Conservation (phyloP, 2,329 filamentous ascomycete species). For the Harringtonia aguacate region DNA sequence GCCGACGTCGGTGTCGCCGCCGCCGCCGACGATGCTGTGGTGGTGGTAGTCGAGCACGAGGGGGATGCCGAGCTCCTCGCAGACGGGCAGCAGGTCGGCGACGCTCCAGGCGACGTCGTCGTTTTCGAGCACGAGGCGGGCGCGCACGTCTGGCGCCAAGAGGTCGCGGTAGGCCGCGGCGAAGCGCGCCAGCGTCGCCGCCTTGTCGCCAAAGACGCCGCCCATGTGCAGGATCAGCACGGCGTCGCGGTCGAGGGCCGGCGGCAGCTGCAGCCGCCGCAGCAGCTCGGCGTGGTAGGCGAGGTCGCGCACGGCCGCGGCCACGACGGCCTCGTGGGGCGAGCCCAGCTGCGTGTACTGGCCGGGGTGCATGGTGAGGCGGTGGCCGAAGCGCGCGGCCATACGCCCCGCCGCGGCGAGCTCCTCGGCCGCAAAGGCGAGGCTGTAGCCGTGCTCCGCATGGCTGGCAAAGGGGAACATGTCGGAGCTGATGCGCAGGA, state of each 20-base stretch:
- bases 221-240: conserved; percentile 95
- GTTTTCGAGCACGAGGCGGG: conserved; percentile 80
- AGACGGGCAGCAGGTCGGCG: conserved; percentile 80
- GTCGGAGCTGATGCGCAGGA: conserved; percentile 84
- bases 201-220: conserved; percentile 80
- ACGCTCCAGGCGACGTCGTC: conserved; percentile 92
- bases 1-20: not conserved
- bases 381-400: conserved; percentile 67
- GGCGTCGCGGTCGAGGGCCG: conserved; percentile 72
- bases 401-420: conserved; percentile 68
- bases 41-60: conserved; percentile 90
- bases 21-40: conserved; percentile 86
- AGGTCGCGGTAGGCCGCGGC: conserved; percentile 60
- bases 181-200: conserved; percentile 67
- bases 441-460: conserved; percentile 71
- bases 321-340: conserved; percentile 65
- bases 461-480: conserved; percentile 98
- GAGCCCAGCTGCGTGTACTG: conserved; percentile 90
- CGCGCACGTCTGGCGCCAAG: conserved; percentile 59
- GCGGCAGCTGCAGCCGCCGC: conserved; percentile 61
- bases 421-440: conserved; percentile 72
- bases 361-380: conserved; percentile 83
- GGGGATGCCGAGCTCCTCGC: conserved; percentile 89
- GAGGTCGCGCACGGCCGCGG: conserved; percentile 67
- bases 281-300: conserved; percentile 85